Evolutionary conservation across 768 basidiomycete species (phyloP).

Genomic region (Lactifluus subvellereus): DNA sequence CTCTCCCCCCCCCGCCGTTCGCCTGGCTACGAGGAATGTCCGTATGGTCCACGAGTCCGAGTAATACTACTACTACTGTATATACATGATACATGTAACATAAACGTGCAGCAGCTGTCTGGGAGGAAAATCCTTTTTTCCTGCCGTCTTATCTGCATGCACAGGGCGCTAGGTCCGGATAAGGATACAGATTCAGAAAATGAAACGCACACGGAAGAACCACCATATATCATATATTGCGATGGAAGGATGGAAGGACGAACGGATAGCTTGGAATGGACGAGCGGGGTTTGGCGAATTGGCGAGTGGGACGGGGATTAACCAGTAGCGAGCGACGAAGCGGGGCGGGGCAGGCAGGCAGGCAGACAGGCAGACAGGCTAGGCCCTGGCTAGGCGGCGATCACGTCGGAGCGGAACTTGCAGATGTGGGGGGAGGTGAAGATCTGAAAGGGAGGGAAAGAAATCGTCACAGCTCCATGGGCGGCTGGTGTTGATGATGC

Average conservation of each 20-base stretch:
- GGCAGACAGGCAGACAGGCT: too few relatives aligned
- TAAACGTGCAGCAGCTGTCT: neutral
- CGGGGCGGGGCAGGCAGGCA: neutral
- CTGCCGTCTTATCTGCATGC: neutral
- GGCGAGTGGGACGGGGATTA: neutral
- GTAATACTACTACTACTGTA: neutral
- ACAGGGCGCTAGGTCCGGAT: neutral
- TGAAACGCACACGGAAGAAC: neutral
- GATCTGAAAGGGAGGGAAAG: neutral
- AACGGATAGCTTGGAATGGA: neutral
- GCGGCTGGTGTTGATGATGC: neutral
- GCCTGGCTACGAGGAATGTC: neutral
- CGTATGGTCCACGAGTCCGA: slow-evolving; percentile 4
- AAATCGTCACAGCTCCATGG: slow-evolving; percentile 6
- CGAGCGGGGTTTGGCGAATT: neutral
- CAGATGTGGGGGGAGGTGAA: neutral
- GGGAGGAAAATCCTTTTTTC: neutral
- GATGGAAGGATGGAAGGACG: neutral
- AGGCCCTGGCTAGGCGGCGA: neutral
- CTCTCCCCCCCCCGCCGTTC: neutral
- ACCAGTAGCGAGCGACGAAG: neutral
- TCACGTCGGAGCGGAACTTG: slow-evolving; percentile 1
- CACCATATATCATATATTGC: neutral
- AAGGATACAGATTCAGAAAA: slow-evolving; percentile 1
- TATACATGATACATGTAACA: slow-evolving; percentile 5